phyloP scores from a whole-genome alignment of 257 asterid species.

The Solanum commersonii region DNA sequence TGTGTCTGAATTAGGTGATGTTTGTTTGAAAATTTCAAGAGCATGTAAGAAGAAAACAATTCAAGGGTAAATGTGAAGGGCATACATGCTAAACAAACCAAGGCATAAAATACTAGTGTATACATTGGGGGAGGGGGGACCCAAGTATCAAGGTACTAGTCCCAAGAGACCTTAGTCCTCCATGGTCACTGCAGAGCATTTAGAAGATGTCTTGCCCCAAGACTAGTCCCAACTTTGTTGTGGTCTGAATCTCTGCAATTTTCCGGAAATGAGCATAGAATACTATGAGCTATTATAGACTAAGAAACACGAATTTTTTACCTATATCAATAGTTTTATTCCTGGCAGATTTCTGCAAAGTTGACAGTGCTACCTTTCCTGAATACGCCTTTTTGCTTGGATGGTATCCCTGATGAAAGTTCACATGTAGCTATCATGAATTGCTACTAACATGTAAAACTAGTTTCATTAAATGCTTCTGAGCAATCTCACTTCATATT shows the following conservation, averaged over 20 bases:
- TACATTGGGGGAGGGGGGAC: background rate
- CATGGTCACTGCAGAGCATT: background rate
- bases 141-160: background rate
- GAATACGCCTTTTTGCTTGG: constrained; percentile 57
- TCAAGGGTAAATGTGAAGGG: background rate
- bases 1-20: background rate
- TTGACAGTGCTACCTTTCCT: constrained; percentile 66
- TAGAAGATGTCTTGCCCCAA: background rate
- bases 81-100: background rate
- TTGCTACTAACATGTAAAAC: background rate
- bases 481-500: constrained; percentile 23
- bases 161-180: background rate
- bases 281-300: background rate
- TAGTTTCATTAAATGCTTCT: background rate
- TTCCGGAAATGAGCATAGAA: background rate
- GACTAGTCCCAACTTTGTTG: background rate
- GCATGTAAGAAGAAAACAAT: background rate
- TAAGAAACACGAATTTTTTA: constrained; percentile 15
- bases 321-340: constrained; percentile 75
- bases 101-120: background rate
- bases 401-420: constrained; percentile 53
- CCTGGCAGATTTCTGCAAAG: constrained; percentile 66
- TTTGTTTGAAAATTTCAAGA: background rate
- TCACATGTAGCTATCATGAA: background rate
- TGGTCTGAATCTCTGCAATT: background rate